Conservation (phyloP, 1,284 basidiomycete genomes). For the Puccinia triticina region DNA sequence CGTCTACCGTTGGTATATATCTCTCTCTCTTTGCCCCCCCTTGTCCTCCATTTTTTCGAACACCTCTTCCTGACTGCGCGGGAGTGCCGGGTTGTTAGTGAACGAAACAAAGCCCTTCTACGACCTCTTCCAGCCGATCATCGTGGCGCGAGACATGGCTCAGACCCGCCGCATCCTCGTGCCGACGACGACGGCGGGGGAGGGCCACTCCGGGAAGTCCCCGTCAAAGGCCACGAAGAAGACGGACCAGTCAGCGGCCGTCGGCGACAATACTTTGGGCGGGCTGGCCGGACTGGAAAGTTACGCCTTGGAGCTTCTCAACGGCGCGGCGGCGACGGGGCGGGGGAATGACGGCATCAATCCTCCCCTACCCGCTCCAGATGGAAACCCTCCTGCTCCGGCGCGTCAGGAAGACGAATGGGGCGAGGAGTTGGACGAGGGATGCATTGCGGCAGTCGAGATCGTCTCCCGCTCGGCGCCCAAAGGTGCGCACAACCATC, state of each 20-base stretch:
- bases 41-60: neutral
- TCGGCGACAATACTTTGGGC: neutral
- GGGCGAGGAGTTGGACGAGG: constrained; percentile 60
- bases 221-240: neutral
- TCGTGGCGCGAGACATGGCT: constrained; percentile 52
- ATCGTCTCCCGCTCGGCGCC: constrained; percentile 81
- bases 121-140: constrained; percentile 62
- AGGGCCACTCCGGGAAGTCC: neutral
- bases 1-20: constrained; percentile 61
- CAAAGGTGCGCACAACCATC: constrained; percentile 68
- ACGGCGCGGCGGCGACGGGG: neutral
- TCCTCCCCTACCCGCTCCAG: neutral
- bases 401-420: neutral
- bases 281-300: neutral
- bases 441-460: constrained; percentile 86
- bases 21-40: neutral
- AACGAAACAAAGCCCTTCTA: constrained; percentile 61
- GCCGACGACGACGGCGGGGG: neutral
- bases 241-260: neutral
- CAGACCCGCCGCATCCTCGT: neutral
- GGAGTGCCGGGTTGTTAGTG: constrained; percentile 53
- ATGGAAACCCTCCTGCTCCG: neutral
- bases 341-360: too few relatives aligned
- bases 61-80: neutral
- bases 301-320: constrained; percentile 12